Evolutionary conservation across 495 filamentous ascomycete species (phyloP).

Genomic region (Penicillium argentinense): DNA sequence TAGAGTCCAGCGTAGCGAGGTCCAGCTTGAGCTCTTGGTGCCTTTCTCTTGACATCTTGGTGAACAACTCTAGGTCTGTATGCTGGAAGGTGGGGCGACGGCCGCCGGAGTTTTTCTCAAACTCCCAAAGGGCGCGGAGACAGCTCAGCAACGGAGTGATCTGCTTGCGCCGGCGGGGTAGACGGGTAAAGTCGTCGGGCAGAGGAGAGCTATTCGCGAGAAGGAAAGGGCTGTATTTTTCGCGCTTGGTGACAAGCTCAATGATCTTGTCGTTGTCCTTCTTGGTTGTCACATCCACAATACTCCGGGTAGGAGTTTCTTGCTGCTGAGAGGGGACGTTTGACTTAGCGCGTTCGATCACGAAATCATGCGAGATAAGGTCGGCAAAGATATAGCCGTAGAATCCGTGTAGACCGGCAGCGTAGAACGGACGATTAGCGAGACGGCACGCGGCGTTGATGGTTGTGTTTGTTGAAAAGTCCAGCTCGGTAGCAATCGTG

Average conservation of each 20-base stretch:
- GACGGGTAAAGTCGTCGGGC: constrained; percentile 64
- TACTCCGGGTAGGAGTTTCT: constrained; percentile 76
- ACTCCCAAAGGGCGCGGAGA: constrained; percentile 81
- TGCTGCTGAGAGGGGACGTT: constrained; percentile 66
- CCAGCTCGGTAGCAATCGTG: constrained; percentile 87
- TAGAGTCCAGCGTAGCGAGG: constrained; percentile 67
- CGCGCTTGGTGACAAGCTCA: constrained; percentile 90
- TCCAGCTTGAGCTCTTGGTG: constrained; percentile 78
- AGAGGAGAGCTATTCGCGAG: constrained; percentile 75
- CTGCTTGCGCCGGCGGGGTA: constrained; percentile 64
- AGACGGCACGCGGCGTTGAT: constrained; percentile 84
- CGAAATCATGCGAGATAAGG: constrained; percentile 81
- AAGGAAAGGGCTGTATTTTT: constrained; percentile 78
- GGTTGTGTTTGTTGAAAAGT: constrained; percentile 64
- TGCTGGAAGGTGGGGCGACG: constrained; percentile 55
- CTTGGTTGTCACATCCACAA: constrained; percentile 69
- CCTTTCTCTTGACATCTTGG: constrained; percentile 69
- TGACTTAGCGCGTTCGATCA: constrained; percentile 79
- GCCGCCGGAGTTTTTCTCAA: constrained; percentile 53
- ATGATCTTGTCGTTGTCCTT: constrained; percentile 70
- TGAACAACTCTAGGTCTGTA: constrained; percentile 69
- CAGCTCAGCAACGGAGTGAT: constrained; percentile 81
- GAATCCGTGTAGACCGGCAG: constrained; percentile 80
- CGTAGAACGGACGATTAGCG: constrained; percentile 79
- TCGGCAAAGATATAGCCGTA: constrained; percentile 96